Conservation (phyloP, 352 stramenopile genomes). For the Pythium folliculosum region DNA sequence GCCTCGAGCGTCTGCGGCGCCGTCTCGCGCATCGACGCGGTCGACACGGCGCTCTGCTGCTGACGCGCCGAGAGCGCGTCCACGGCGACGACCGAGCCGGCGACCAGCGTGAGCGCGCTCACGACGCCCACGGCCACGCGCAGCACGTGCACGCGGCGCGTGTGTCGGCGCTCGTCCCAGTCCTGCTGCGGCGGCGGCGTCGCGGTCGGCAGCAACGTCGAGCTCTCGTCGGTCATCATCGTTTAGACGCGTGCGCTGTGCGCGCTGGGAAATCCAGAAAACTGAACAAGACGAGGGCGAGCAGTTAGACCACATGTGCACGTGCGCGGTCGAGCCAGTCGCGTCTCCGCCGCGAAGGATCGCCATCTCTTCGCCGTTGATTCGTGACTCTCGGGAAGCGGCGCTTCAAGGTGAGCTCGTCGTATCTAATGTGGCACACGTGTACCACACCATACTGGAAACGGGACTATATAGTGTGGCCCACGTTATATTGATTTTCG, state of each 20-base stretch:
- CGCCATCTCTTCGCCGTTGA: conserved; percentile 12
- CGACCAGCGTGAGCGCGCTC: conserved; percentile 23
- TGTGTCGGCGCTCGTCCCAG: neutral
- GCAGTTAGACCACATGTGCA: neutral
- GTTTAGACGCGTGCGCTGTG: neutral
- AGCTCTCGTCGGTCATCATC: conserved; percentile 16
- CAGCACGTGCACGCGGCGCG: conserved; percentile 15
- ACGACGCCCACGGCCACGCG: conserved; percentile 21
- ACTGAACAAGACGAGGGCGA: neutral
- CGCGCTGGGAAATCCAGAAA: neutral
- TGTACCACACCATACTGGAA: neutral
- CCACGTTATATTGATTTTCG: neutral
- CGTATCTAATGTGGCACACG: conserved; percentile 1
- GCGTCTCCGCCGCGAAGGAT: neutral
- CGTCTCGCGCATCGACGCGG: conserved; percentile 3
- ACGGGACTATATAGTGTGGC: no score
- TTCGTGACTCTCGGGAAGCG: conserved; percentile 11
- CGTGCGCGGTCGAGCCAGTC: no score
- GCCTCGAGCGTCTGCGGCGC: conserved; percentile 23
- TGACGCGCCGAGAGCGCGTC: conserved; percentile 19
- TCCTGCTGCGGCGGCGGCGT: neutral
- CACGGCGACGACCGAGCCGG: conserved; percentile 31
- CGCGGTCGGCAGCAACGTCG: conserved; percentile 19
- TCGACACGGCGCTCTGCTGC: conserved; percentile 1
- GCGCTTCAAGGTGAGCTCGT: neutral